Base-by-base conservation (phyloP, 108 stramenopile species). In the Schizochytrium sp. region DNA sequence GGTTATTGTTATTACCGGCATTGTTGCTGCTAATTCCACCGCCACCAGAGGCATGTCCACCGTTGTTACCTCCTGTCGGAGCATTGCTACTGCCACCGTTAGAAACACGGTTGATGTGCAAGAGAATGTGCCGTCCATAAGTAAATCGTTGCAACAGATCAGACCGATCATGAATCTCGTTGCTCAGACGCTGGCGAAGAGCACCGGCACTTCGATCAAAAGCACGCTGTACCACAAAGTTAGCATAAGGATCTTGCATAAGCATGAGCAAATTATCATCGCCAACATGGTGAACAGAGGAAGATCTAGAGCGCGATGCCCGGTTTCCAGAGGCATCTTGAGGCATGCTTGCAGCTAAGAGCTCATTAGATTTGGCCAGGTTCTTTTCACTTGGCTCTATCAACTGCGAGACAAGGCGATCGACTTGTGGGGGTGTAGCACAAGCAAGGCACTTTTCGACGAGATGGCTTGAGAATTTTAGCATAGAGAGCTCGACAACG, bases 211-310 rank as follows among this genome's bases (percentile, higher is more conserved):
- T 83, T 5, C 10, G 50, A 40, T 83, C 76, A 83, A 83, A 83
- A 7, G 76, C 76, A 38, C 76, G 47, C 76, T 83, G 76, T 38
- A 83, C 76, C 47, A 83, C 76, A 83, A 83, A 83, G 28, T 83
- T 83, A 13, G 76, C 76, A 2, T 83, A 83, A 10, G 76, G 76
- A 42, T 83, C 76, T 1, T 49, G 53, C 76, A 83, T 83, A 53
- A 83, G 76, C 50, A 83, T 49, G 50, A 83, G 53, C 76, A 83
- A 40, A 53, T 49, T 83, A 28, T 83, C 76, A 28, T 83, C 76
- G 53, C 76, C 76, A 42, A 83, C 47, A 38, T 83, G 47, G 50
- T 49, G 47, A 47, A 1, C 76, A n/a, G 76, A 49, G 45, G 50
- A 49, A n/a, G 47, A 10, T n/a, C 76, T n/a, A n/a, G 76, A 56